Percentiles rank a stretch among this genome's conserved stretches.
phyloP scores from a whole-genome alignment of 2,329 filamentous ascomycete species.

The Fusarium sp. region DNA sequence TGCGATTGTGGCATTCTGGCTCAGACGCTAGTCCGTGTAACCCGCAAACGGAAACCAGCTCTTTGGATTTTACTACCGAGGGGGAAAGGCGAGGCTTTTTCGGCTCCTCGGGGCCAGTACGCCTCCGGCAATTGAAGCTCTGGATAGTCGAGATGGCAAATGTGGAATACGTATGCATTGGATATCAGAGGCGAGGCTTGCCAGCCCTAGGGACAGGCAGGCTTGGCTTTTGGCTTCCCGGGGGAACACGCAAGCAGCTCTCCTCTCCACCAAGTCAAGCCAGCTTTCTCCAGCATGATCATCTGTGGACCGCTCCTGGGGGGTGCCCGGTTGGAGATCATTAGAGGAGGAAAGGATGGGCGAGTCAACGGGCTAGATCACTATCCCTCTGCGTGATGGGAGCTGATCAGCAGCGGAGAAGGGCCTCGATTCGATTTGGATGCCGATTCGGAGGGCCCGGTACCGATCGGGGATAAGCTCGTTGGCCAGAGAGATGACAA shows the following conservation, averaged over 20 bases:
- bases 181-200: constrained; percentile 5
- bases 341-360: constrained; percentile 26
- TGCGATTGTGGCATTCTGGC: constrained; percentile 11
- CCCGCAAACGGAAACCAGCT: constrained; percentile 34
- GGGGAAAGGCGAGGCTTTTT: constrained; percentile 4
- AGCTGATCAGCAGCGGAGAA: background rate
- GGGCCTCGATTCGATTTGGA: background rate
- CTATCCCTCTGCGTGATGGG: background rate
- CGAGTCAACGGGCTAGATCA: background rate
- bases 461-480: constrained; percentile 12
- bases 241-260: constrained; percentile 21
- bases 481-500: constrained; percentile 9
- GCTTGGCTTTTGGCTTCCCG: constrained; percentile 26
- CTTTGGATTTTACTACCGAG: constrained; percentile 3
- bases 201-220: constrained; percentile 2
- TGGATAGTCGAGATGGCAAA: background rate
- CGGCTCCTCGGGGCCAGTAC: constrained; percentile 16
- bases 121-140: constrained; percentile 22
- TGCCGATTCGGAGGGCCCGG: constrained; percentile 7
- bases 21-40: constrained; percentile 3
- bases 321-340: constrained; percentile 7
- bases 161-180: constrained; percentile 7
- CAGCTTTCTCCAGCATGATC: constrained; percentile 25
- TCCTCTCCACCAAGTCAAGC: constrained; percentile 1
- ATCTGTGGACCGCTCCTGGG: background rate